Evolutionary conservation across 177 flowering plant genomes (phyloP).

Genomic region (Vitis hybrid): DNA sequence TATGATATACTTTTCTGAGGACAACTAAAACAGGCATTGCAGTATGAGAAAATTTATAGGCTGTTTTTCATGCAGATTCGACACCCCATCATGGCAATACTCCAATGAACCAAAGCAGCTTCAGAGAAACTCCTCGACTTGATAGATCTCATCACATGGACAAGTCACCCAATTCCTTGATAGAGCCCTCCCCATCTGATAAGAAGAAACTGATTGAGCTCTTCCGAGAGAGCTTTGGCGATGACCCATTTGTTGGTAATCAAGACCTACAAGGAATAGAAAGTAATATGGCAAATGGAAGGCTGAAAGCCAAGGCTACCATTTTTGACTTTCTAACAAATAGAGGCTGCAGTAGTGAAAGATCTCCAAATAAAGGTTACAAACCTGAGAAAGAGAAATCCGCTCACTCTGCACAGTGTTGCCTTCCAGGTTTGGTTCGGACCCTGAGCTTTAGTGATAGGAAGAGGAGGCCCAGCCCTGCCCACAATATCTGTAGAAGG

Average conservation of each 20-base stretch:
- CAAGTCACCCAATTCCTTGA: too few species aligned
- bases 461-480: conserved; percentile 26
- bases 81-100: too few species aligned
- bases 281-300: background rate
- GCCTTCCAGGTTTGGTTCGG: conserved; percentile 34
- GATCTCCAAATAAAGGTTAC: conserved; percentile 7
- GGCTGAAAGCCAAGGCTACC: too few species aligned
- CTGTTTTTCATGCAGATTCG: too few species aligned
- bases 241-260: background rate
- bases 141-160: too few species aligned
- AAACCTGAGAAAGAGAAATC: conserved; percentile 26
- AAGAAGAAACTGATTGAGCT: too few species aligned
- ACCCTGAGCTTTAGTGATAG: conserved; percentile 34
- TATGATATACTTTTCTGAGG: too few species aligned
- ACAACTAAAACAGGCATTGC: conserved; percentile 1
- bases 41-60: background rate
- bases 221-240: too few species aligned
- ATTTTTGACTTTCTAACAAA: background rate
- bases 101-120: too few species aligned
- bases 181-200: too few species aligned
- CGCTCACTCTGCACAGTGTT: conserved; percentile 25
- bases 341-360: conserved; percentile 10
- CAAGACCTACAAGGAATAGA: conserved; percentile 25
- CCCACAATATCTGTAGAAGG: background rate
- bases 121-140: too few species aligned